Conservation (phyloP, 139 green algal genomes). For the Volvox africanus region DNA sequence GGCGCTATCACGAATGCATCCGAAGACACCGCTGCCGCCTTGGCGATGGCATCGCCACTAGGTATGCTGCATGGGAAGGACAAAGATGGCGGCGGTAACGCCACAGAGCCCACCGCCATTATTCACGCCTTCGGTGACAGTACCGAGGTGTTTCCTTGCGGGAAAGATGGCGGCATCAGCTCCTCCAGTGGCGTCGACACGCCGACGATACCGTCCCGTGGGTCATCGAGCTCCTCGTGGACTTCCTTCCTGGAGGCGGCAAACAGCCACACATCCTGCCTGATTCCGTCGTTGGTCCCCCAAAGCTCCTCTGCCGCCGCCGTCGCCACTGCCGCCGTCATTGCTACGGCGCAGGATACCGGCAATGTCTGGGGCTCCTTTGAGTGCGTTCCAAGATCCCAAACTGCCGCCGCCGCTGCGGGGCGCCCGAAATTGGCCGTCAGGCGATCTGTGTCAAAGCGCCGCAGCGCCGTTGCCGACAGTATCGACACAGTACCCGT, state of each 20-base stretch:
- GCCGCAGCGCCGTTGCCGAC: not conserved
- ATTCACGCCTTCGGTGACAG: not conserved
- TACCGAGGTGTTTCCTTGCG: not conserved
- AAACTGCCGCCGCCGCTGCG: not conserved
- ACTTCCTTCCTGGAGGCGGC: slow-evolving; percentile 16
- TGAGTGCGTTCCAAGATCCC: not conserved
- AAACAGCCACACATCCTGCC: not conserved
- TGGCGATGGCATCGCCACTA: not conserved
- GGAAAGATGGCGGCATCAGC: not conserved
- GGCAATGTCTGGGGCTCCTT: too few relatives aligned
- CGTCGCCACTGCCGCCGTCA: not conserved
- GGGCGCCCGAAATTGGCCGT: not conserved
- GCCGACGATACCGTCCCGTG: not conserved
- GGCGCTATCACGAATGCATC: too few relatives aligned
- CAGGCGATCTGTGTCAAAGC: not conserved
- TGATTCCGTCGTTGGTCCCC: not conserved
- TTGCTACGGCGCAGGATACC: too few relatives aligned
- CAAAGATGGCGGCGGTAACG: not conserved
- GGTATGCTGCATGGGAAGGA: not conserved
- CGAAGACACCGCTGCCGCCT: too few relatives aligned
- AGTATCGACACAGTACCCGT: not conserved
- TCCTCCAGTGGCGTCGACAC: not conserved
- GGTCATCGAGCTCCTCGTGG: slow-evolving; percentile 21
- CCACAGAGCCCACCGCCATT: not conserved
- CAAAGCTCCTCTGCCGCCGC: not conserved